phyloP scores from a whole-genome alignment of 2,329 filamentous ascomycete species.

The Colletotrichum sp. region DNA sequence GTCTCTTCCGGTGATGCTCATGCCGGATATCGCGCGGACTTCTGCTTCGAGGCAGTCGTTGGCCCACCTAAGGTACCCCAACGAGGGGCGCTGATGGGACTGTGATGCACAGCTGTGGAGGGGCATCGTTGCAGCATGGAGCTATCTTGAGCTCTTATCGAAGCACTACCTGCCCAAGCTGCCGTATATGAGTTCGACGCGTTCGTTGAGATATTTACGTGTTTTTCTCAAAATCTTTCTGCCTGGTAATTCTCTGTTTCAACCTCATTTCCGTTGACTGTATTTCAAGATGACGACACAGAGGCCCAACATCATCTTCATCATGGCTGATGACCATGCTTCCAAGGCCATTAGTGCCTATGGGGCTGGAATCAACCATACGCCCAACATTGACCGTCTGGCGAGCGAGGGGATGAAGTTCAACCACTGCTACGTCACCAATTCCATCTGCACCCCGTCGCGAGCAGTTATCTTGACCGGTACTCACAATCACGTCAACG shows the following conservation, averaged over 20 bases:
- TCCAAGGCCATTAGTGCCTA: constrained; percentile 54
- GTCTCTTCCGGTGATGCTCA: not conserved
- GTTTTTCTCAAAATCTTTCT: not conserved
- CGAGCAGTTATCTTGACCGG: constrained; percentile 54
- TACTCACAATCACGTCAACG: constrained; percentile 59
- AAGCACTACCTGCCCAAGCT: not conserved
- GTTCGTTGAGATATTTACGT: not conserved
- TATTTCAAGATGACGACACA: not conserved
- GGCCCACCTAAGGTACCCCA: not conserved
- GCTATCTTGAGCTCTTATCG: not conserved
- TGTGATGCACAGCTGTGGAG: not conserved
- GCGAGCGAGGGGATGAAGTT: constrained; percentile 55
- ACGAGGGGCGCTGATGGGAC: not conserved
- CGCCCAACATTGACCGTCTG: constrained; percentile 55
- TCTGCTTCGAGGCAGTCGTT: not conserved
- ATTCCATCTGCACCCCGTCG: constrained; percentile 57
- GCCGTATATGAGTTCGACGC: not conserved
- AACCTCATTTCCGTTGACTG: not conserved
- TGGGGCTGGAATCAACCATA: constrained; percentile 55
- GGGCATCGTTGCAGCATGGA: not conserved
- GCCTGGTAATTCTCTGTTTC: not conserved
- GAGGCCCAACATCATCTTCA: constrained; percentile 47
- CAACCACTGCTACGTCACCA: constrained; percentile 60
- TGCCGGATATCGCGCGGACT: not conserved
- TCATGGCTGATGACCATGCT: constrained; percentile 61